Evolutionary conservation across 23 red algal genomes (phyloP).

Genomic region (Gracilariopsis chorda): DNA sequence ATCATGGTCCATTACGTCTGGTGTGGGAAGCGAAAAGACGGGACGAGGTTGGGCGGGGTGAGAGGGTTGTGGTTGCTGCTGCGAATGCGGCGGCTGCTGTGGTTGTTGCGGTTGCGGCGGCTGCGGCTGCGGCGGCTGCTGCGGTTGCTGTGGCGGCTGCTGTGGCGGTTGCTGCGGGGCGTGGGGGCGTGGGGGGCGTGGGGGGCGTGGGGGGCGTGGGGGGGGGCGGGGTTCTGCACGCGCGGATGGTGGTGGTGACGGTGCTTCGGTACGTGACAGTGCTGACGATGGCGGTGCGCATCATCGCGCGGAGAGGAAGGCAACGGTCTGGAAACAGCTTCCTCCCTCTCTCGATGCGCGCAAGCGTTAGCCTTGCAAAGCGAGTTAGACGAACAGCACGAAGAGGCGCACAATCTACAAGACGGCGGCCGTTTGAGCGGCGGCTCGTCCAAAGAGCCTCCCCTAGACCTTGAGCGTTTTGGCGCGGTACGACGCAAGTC

Average conservation of each 20-base stretch:
- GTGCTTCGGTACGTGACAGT: not conserved
- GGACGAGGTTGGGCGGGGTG: not conserved
- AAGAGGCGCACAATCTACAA: conserved; percentile 21
- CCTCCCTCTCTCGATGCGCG: not conserved
- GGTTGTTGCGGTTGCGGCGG: conserved; percentile 4
- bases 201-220: not conserved
- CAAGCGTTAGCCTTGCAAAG: conserved; percentile 47
- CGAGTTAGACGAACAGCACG: conserved; percentile 53
- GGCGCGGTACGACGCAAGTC: not conserved
- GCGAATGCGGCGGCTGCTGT: conserved; percentile 3
- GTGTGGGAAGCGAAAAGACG: not conserved
- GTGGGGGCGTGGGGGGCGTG: not conserved
- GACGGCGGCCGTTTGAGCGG: not conserved
- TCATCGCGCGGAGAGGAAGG: not conserved
- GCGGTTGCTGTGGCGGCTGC: not conserved
- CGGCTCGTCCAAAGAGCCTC: not conserved
- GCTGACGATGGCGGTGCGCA: not conserved
- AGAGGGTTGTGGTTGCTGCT: conserved; percentile 3
- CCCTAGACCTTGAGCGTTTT: not conserved
- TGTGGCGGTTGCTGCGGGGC: not conserved
- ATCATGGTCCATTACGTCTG: not conserved
- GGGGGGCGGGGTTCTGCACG: not conserved
- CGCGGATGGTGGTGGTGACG: not conserved
- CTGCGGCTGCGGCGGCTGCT: not conserved
- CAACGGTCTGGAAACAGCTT: conserved; percentile 5